These are phyloP conservation scores for Calonectria henricotiae DNA, from an alignment of 2,329 filamentous ascomycete species.

Conservation along the genomic window DNA sequence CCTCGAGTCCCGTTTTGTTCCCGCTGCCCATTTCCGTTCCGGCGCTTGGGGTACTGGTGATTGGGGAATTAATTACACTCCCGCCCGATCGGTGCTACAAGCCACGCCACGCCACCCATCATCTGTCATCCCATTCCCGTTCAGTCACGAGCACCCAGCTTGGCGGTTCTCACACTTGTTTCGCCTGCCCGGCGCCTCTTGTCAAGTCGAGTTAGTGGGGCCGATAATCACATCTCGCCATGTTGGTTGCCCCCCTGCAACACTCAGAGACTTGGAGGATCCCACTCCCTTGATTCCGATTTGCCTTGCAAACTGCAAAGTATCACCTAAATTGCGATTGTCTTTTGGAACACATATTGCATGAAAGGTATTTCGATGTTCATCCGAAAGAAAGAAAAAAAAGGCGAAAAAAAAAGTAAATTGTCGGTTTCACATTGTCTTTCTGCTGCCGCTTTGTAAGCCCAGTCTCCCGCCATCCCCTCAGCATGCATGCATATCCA, in stretches of 20 bases:
- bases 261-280: not conserved
- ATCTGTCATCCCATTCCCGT: conserved; percentile 16
- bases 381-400: not conserved
- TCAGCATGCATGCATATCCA: not conserved
- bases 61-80: conserved; percentile 19
- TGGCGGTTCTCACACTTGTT: conserved; percentile 15
- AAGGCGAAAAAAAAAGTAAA: conserved; percentile 12
- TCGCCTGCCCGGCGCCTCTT: conserved; percentile 7
- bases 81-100: conserved; percentile 18
- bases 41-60: not conserved
- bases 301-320: conserved; percentile 14
- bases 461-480: too few species aligned
- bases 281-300: not conserved
- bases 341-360: conserved; percentile 2
- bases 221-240: conserved; percentile 10
- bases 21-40: conserved; percentile 10
- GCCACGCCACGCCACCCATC: conserved; percentile 6
- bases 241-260: conserved; percentile 5
- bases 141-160: conserved; percentile 22
- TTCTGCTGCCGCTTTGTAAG: not conserved
- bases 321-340: conserved; percentile 9
- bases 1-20: conserved; percentile 5
- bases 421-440: not conserved
- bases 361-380: conserved; percentile 1
- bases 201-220: conserved; percentile 18